Base-by-base conservation (phyloP, 1,284 basidiomycete species). In the Polyporus tsugae region DNA sequence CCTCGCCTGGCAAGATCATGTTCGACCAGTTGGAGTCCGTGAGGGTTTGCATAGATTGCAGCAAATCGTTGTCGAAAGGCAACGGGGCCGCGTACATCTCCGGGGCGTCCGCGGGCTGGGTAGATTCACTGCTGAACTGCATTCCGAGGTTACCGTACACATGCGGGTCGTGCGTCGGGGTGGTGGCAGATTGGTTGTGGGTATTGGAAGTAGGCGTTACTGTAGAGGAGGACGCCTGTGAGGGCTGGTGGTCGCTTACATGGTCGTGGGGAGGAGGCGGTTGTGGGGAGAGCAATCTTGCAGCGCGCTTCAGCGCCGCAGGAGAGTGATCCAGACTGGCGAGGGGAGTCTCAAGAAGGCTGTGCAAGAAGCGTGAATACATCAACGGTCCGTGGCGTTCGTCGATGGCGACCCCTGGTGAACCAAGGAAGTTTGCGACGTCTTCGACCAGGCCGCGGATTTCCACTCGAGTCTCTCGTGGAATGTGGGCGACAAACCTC, bases 311-410 rank as follows among this genome's bases (percentile, higher is more conserved):
- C 35, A 72, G 22, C 1, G 67, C 68, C 2, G 63, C 58, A 11
- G 75, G 71, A 4, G 72, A 71, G 46, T 68, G 76, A 53, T 85
- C 82, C 11, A 83, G 76, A 59, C 82, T 82, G 10, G 86, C 84
- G 74, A 83, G 83, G 15, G 89, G 85, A 17, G 83, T 84, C 39
- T 85, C 84, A n/a, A 94, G 84, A 2, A 94, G 84, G 39, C 89
- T 86, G 59, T 86, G 84, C 42, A 94, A 82, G 85, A 94, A 94
- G 60, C 87, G 87, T 0, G 93, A 87, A 76, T 93, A 94, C 6
- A 93, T 82, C 74, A 88, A 89, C 5, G 92, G 92, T 0, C 89
- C 90, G 75, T 94, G 92, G 6, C 87, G 88, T 46, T 93, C 91
- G 78, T 94, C 92, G 67, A 93, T 84, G 22, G 87, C 87, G 22